A percentile compares a stretch with the other conserved stretches of the same genome.
These are phyloP conservation scores for Cyberlindnera subsufficiens DNA, from an alignment of 805 yeast genomes.

Conservation along the genomic window DNA sequence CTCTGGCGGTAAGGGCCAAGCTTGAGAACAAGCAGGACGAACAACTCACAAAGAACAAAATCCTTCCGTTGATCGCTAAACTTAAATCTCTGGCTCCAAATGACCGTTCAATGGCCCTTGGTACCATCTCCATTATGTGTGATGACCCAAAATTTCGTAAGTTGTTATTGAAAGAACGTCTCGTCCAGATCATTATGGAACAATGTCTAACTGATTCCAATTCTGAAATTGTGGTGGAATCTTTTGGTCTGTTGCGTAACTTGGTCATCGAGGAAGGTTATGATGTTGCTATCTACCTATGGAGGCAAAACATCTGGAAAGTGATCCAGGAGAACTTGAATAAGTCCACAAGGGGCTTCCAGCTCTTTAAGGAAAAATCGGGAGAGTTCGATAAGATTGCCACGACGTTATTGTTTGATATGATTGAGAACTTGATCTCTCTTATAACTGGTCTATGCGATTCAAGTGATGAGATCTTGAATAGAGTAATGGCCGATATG, in stretches of 20 bases:
- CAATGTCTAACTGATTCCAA: constrained; percentile 60
- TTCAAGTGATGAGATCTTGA: constrained; percentile 57
- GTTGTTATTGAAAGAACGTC: constrained; percentile 61
- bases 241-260: constrained; percentile 77
- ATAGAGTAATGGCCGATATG: constrained; percentile 27
- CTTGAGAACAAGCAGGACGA: constrained; percentile 41
- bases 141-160: constrained; percentile 64
- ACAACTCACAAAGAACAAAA: constrained; percentile 43
- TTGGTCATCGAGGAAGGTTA: constrained; percentile 83
- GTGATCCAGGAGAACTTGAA: constrained; percentile 45
- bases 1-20: constrained; percentile 22
- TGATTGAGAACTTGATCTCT: constrained; percentile 67
- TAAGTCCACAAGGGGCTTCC: constrained; percentile 45
- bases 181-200: constrained; percentile 58
- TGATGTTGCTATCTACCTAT: constrained; percentile 64
- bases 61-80: constrained; percentile 63
- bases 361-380: constrained; percentile 28
- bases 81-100: constrained; percentile 56
- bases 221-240: constrained; percentile 73
- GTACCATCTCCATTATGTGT: constrained; percentile 63
- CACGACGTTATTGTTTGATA: constrained; percentile 50
- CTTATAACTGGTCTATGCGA: constrained; percentile 61
- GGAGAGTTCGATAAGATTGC: constrained; percentile 32
- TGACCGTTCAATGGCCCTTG: constrained; percentile 73
- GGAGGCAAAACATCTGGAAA: constrained; percentile 77